phyloP scores from a whole-genome alignment of 2,329 filamentous ascomycete species.

The Parastagonospora nodorum region DNA sequence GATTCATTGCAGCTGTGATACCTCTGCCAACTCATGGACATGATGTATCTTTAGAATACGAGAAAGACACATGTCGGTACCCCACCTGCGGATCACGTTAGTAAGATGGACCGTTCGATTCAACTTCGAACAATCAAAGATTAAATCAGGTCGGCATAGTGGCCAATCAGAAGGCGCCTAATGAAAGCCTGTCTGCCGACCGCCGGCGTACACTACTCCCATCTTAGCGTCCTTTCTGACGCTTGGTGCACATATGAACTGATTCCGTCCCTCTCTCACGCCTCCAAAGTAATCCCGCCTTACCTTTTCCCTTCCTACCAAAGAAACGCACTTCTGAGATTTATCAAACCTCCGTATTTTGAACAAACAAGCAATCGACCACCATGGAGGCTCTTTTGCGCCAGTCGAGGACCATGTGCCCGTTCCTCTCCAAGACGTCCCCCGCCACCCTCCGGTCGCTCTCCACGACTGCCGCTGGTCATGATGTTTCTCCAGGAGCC shows the following conservation, averaged over 20 bases:
- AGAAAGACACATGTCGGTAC: conserved; percentile 1
- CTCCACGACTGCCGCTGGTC: conserved; percentile 71
- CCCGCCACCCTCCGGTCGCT: conserved; percentile 89
- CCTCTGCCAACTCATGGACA: too few species aligned
- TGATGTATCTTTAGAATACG: background rate
- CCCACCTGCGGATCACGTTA: conserved; percentile 14
- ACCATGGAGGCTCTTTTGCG: conserved; percentile 91
- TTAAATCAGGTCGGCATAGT: conserved; percentile 22
- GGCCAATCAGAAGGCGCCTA: conserved; percentile 29
- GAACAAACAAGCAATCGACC: conserved; percentile 18
- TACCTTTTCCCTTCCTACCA: background rate
- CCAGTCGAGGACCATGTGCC: conserved; percentile 96
- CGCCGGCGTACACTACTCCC: conserved; percentile 13
- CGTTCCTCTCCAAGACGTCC: conserved; percentile 93
- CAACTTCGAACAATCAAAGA: conserved; percentile 20
- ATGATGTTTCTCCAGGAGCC: conserved; percentile 74
- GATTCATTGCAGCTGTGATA: too few species aligned
- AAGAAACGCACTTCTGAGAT: background rate
- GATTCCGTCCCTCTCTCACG: conserved; percentile 1
- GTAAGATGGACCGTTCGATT: conserved; percentile 22
- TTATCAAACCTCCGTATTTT: background rate
- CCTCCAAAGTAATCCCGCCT: background rate
- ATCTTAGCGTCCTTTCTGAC: conserved; percentile 15
- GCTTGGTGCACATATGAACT: conserved; percentile 27
- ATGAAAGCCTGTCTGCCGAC: conserved; percentile 28